Evolutionary conservation across 2,329 filamentous ascomycete genomes (phyloP).

Genomic region (Elsinoe fawcettii): DNA sequence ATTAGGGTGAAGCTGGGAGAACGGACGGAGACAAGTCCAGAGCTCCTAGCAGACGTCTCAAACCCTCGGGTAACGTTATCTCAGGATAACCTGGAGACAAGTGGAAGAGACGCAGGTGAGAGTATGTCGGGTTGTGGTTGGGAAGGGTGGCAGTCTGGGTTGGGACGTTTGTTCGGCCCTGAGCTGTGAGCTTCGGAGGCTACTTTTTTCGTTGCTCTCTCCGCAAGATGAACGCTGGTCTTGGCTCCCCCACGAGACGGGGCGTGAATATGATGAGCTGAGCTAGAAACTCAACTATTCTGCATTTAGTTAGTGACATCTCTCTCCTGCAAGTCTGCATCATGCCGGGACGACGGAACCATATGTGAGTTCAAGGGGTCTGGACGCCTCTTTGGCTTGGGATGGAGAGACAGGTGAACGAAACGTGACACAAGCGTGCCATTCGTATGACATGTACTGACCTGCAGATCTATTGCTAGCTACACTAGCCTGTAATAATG

Average conservation of each 20-base stretch:
- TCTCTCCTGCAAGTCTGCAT: slow-evolving; percentile 10
- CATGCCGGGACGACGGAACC: slow-evolving; percentile 3
- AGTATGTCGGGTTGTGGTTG: background rate
- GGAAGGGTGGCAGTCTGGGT: slow-evolving; percentile 15
- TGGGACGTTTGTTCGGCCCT: slow-evolving; percentile 5
- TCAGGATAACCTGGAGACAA: background rate
- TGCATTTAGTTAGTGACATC: background rate
- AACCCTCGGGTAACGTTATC: background rate
- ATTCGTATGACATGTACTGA: background rate
- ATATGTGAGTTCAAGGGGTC: slow-evolving; percentile 5
- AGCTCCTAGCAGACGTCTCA: background rate
- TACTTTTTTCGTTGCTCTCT: slow-evolving; percentile 13
- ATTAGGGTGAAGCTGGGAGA: slow-evolving; percentile 11
- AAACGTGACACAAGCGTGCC: slow-evolving; percentile 5
- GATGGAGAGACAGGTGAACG: slow-evolving; percentile 14
- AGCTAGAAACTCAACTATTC: slow-evolving; percentile 14
- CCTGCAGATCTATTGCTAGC: background rate
- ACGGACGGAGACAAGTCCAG: slow-evolving; percentile 10
- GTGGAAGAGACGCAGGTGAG: slow-evolving; percentile 8
- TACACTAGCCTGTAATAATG: background rate
- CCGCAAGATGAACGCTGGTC: slow-evolving; percentile 1
- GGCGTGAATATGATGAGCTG: slow-evolving; percentile 4
- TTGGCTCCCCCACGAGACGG: slow-evolving; percentile 4
- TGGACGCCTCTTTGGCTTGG: background rate
- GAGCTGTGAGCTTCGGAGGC: background rate